A percentile compares a stretch with the other conserved stretches of the same genome.
phyloP scores from a whole-genome alignment of 495 filamentous ascomycete species.

The Xylaria sp. region DNA sequence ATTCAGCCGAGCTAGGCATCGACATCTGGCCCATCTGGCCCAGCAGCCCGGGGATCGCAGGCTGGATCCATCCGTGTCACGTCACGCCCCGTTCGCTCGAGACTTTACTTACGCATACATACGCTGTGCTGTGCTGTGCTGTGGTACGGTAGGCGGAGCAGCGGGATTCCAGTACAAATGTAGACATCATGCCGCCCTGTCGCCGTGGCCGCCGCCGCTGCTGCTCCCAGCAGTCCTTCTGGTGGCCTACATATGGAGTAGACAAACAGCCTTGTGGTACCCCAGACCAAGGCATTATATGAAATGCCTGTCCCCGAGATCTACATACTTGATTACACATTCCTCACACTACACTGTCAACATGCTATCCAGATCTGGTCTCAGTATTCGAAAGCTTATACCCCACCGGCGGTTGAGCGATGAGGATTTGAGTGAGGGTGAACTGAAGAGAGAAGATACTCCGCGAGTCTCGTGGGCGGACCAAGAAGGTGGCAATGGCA shows the following conservation, averaged over 20 bases:
- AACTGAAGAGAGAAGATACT: conserved; percentile 40
- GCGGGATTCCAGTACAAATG: conserved; percentile 13
- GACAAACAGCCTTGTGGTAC: conserved; percentile 26
- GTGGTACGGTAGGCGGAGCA: conserved; percentile 26
- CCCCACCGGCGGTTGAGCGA: conserved; percentile 43
- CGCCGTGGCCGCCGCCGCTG: conserved; percentile 1
- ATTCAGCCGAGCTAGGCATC: conserved; percentile 21
- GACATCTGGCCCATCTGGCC: conserved; percentile 23
- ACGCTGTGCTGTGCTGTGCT: no score
- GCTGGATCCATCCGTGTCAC: conserved; percentile 28
- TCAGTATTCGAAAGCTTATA: conserved; percentile 55
- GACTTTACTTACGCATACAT: no score
- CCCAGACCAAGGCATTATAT: conserved; percentile 35
- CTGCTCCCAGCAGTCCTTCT: background rate
- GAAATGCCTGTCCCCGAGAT: conserved; percentile 40
- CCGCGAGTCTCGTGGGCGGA: conserved; percentile 30
- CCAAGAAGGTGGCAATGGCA: conserved; percentile 40
- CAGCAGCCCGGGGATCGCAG: conserved; percentile 8
- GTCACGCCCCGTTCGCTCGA: conserved; percentile 26
- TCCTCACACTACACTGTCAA: conserved; percentile 32
- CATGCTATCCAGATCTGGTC: conserved; percentile 53
- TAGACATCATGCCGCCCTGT: conserved; percentile 15
- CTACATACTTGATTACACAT: conserved; percentile 34
- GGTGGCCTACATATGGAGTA: no score
- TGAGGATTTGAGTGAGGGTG: conserved; percentile 44